These are phyloP conservation scores for Fallopia convolvulus DNA, from an alignment of 148 eudicot genomes.

Conservation along the genomic window DNA sequence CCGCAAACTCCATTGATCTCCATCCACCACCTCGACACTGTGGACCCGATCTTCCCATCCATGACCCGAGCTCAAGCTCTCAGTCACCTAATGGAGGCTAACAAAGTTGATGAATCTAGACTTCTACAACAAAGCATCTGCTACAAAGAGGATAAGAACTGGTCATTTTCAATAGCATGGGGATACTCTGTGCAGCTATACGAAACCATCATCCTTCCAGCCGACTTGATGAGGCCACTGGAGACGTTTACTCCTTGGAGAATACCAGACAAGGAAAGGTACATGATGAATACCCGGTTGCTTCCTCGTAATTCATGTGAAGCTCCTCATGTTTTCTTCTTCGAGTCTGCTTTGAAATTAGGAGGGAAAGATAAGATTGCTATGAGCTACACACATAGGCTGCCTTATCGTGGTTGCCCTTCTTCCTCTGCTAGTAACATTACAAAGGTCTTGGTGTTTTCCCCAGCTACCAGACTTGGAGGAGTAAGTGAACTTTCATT, in stretches of 20 bases:
- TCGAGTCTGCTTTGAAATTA: constrained; percentile 27
- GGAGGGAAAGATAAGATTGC: constrained; percentile 13
- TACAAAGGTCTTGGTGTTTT: constrained; percentile 28
- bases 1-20: constrained; percentile 43
- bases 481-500: constrained; percentile 24
- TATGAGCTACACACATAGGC: constrained; percentile 27
- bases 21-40: constrained; percentile 48
- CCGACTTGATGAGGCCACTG: constrained; percentile 36
- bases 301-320: constrained; percentile 35
- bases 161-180: constrained; percentile 60
- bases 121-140: constrained; percentile 61
- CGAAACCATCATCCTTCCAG: constrained; percentile 30
- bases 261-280: constrained; percentile 22
- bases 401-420: constrained; percentile 20
- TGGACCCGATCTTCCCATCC: constrained; percentile 46
- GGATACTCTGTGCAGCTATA: constrained; percentile 56
- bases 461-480: constrained; percentile 31
- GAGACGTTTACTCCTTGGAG: constrained; percentile 55
- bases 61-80: constrained; percentile 35
- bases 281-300: constrained; percentile 43
- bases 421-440: constrained; percentile 22
- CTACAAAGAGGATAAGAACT: constrained; percentile 28
- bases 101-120: constrained; percentile 29
- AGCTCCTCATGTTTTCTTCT: constrained; percentile 41
- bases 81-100: constrained; percentile 45